Percentiles rank a stretch among this genome's conserved stretches.
These are phyloP conservation scores for Amanita pseudoporphyria DNA, from an alignment of 768 basidiomycete genomes.

Conservation along the genomic window DNA sequence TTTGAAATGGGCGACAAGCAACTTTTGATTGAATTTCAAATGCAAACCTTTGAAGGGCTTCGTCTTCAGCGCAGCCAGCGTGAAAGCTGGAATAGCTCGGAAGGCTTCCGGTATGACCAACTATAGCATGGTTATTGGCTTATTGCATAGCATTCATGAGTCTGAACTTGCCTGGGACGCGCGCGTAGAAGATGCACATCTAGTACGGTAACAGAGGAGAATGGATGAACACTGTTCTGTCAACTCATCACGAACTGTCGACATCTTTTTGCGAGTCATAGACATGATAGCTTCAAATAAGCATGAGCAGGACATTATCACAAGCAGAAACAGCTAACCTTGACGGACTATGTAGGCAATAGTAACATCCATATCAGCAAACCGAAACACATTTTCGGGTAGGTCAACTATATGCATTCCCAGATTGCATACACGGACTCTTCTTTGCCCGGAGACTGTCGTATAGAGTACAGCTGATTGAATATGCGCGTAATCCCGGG, in stretches of 20 bases:
- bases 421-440: conserved; percentile 83
- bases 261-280: conserved; percentile 49
- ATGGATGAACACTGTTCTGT: conserved; percentile 78
- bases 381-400: conserved; percentile 88
- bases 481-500: conserved; percentile 64
- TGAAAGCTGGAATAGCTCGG: conserved; percentile 75
- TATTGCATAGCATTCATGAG: neutral
- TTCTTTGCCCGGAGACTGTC: conserved; percentile 59
- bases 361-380: conserved; percentile 82
- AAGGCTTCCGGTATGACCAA: conserved; percentile 92
- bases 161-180: conserved; percentile 60
- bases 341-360: conserved; percentile 68
- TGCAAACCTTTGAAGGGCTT: conserved; percentile 84
- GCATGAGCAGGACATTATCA: neutral
- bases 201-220: conserved; percentile 76
- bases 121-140: conserved; percentile 29
- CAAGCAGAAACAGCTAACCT: conserved; percentile 37
- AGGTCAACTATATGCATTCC: conserved; percentile 71
- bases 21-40: neutral
- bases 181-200: conserved; percentile 76
- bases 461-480: conserved; percentile 91
- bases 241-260: conserved; percentile 74
- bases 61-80: conserved; percentile 73
- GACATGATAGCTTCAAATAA: conserved; percentile 56
- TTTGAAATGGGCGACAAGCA: neutral